Percentiles rank a stretch among this genome's conserved stretches.
Evolutionary conservation across 1,284 basidiomycete species (phyloP).

Genomic region (Xerocomus minutiporus): DNA sequence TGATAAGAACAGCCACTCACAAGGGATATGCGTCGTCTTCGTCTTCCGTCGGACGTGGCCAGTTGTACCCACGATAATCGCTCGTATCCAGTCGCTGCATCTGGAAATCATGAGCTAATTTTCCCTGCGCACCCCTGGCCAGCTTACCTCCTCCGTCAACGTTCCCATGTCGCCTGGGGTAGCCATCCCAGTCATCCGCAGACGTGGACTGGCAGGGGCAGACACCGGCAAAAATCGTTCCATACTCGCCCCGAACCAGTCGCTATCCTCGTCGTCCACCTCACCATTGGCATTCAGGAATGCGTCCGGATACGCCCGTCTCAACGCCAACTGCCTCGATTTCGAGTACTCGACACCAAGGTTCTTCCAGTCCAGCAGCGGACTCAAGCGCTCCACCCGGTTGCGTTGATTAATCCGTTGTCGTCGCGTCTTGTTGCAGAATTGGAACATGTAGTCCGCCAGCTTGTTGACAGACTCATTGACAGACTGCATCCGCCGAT

Average conservation of each 20-base stretch:
- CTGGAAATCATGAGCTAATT: slow-evolving; percentile 31
- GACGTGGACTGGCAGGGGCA: slow-evolving; percentile 83
- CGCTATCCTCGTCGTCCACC: slow-evolving; percentile 47
- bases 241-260: slow-evolving; percentile 44
- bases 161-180: slow-evolving; percentile 95
- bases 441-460: slow-evolving; percentile 71
- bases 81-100: slow-evolving; percentile 86
- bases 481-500: slow-evolving; percentile 84
- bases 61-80: slow-evolving; percentile 81
- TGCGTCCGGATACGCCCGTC: slow-evolving; percentile 92
- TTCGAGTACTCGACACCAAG: slow-evolving; percentile 96
- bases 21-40: slow-evolving; percentile 92
- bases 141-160: slow-evolving; percentile 77
- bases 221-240: slow-evolving; percentile 70
- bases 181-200: slow-evolving; percentile 65
- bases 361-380: slow-evolving; percentile 97
- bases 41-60: slow-evolving; percentile 64
- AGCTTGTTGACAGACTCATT: slow-evolving; percentile 87
- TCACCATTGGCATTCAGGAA: slow-evolving; percentile 61
- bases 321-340: slow-evolving; percentile 86
- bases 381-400: slow-evolving; percentile 89
- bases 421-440: slow-evolving; percentile 85
- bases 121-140: not conserved
- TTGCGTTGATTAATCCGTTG: slow-evolving; percentile 99
- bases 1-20: slow-evolving; percentile 41